Evolutionary conservation across 2,329 filamentous ascomycete genomes (phyloP), one percentile per base, ranked within the genome.

Genomic region (Curvularia sp.): DNA sequence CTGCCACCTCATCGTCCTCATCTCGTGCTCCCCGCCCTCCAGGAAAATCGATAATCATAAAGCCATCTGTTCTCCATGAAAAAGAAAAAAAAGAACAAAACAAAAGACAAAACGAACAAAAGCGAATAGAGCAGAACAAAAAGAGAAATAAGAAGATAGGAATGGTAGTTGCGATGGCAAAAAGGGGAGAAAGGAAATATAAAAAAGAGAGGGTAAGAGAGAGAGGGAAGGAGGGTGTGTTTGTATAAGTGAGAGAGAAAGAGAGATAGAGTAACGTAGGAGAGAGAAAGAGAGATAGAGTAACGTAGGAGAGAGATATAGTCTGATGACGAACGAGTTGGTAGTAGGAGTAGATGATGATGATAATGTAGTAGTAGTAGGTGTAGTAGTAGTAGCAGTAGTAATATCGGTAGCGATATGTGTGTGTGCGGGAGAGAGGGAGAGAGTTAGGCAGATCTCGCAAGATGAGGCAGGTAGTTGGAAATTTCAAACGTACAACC

Each of bases 321-420:
- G 8, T 27, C 47, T 49, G 32, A 23, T 39, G 19, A 39, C n/a
- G 19, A 23, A 42, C 21, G 9, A 21, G 38, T 41, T 19, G 18
- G 7, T 15, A 18, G 21, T 42, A 25, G 39, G 18, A 15, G 39
- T 42, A 42, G 39, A 21, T 36, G 12, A 7, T 13, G 30, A 13
- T 13, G 15, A 12, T 42, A 42, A 41, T 41, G 21, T 42, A 27
- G 21, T 23, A 46, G 39, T 23, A 42, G 39, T 23, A 42, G 38
- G 18, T n/a, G 21, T 23, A 46, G 39, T 23, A 42, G 39, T 23
- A 42, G 38, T n/a, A 41, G 38, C 9, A 30, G 18, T 32, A 47
- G 18, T 34, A 36, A 32, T 38, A 49, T 49, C 32, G 46, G 32
- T 36, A 38, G 46, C 21, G 46, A 49, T 49, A 39, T 38, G 8